Conservation (phyloP, 805 yeast species). For the Myxozyma geophila region DNA sequence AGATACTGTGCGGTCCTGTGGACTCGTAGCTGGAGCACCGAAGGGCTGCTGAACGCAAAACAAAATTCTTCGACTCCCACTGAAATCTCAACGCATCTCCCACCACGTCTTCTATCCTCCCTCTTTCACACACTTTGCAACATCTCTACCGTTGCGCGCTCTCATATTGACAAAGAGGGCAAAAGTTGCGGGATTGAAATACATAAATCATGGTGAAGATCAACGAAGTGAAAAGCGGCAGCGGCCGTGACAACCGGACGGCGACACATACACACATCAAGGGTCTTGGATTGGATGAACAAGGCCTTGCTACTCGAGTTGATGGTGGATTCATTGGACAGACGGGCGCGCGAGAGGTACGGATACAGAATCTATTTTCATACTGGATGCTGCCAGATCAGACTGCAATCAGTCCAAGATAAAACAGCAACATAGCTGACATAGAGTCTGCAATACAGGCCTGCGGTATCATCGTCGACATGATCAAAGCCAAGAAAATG, state of each 20-base stretch:
- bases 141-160: too few species aligned
- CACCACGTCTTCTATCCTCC: background rate
- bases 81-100: background rate
- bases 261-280: constrained; percentile 97
- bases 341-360: constrained; percentile 56
- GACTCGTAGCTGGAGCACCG: too few species aligned
- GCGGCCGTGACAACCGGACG: constrained; percentile 66
- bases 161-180: too few species aligned
- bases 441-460: constrained; percentile 51
- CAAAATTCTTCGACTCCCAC: constrained; percentile 11
- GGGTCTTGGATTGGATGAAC: constrained; percentile 92
- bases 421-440: background rate
- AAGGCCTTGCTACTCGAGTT: constrained; percentile 76
- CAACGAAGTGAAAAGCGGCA: constrained; percentile 52
- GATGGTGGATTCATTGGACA: constrained; percentile 93
- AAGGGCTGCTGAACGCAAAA: background rate
- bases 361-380: background rate
- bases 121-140: background rate
- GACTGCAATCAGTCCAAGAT: background rate
- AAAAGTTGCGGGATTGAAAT: background rate
- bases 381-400: background rate
- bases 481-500: constrained; percentile 89
- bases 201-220: constrained; percentile 55
- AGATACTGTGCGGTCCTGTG: background rate
- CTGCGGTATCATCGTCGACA: constrained; percentile 91